Conservation (phyloP, 768 basidiomycete genomes). For the Pleurotus tuber-regium region DNA sequence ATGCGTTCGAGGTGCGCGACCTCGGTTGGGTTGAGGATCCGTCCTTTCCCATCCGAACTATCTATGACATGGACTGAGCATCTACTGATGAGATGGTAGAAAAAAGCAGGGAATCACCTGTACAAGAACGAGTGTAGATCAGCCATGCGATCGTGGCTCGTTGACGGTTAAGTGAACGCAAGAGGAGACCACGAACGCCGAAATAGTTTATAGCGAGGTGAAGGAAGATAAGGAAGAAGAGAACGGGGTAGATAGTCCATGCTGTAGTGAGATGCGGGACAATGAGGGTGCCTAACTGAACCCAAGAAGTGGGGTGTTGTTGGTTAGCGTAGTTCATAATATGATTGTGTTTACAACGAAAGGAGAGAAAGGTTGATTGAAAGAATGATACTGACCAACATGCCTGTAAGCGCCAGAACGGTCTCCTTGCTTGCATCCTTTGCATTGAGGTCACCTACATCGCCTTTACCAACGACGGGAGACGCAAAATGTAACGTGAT, state of each 20-base stretch:
- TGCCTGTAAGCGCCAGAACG: slow-evolving; percentile 61
- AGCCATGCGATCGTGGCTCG: slow-evolving; percentile 54
- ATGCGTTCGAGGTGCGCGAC: slow-evolving; percentile 44
- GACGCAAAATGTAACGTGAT: slow-evolving; percentile 66
- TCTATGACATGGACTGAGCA: neutral
- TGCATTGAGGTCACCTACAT: slow-evolving; percentile 69
- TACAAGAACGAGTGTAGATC: slow-evolving; percentile 27
- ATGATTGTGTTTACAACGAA: too few relatives aligned
- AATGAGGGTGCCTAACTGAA: slow-evolving; percentile 58
- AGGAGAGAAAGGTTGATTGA: neutral
- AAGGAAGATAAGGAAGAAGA: slow-evolving; percentile 47
- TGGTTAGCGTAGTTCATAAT: neutral
- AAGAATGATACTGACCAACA: slow-evolving; percentile 47
- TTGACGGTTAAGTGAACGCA: slow-evolving; percentile 61
- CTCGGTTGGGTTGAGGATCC: slow-evolving; percentile 29
- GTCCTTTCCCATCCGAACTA: neutral
- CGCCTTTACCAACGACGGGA: slow-evolving; percentile 47
- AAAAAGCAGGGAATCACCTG: neutral
- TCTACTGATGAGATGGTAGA: neutral
- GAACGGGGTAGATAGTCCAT: slow-evolving; percentile 44
- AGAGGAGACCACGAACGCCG: slow-evolving; percentile 54
- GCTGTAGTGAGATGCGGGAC: slow-evolving; percentile 53
- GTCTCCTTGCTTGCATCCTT: slow-evolving; percentile 76
- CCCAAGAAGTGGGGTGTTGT: slow-evolving; percentile 1
- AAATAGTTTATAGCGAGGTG: slow-evolving; percentile 61